These are phyloP conservation scores for Rhododendron molle DNA, from an alignment of 148 eudicot species.

Conservation along the genomic window DNA sequence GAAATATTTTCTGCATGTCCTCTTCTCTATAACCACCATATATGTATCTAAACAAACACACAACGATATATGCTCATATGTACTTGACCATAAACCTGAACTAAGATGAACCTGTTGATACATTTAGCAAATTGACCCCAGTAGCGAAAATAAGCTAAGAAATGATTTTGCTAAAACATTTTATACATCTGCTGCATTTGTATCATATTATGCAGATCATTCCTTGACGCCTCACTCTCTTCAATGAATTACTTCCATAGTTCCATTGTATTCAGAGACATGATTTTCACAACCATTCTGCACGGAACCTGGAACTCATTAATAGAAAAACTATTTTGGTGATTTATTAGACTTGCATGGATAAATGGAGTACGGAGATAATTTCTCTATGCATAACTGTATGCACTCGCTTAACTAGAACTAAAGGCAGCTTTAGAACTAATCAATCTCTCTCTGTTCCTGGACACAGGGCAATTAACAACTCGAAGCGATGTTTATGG, in stretches of 20 bases:
- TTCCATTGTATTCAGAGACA: background rate
- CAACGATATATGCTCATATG: background rate
- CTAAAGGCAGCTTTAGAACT: background rate
- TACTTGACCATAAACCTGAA: background rate
- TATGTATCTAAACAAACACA: background rate
- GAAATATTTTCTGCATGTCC: background rate
- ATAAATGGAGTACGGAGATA: background rate
- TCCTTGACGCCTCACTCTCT: background rate
- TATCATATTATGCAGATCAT: background rate
- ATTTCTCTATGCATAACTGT: background rate
- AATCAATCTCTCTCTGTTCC: background rate
- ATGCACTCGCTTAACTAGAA: background rate
- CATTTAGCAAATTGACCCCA: background rate
- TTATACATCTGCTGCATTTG: too few relatives aligned
- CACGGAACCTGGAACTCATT: background rate
- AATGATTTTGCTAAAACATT: too few relatives aligned
- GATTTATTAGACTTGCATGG: background rate
- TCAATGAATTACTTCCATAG: background rate
- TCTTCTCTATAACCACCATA: background rate
- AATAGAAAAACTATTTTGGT: background rate
- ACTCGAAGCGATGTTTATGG: conserved; percentile 82
- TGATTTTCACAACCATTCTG: background rate
- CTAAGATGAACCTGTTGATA: background rate
- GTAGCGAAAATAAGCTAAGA: too few relatives aligned
- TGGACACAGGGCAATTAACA: conserved; percentile 74